Evolutionary conservation across 2,329 filamentous ascomycete genomes (phyloP).

Genomic region (Thielaviopsis populi): DNA sequence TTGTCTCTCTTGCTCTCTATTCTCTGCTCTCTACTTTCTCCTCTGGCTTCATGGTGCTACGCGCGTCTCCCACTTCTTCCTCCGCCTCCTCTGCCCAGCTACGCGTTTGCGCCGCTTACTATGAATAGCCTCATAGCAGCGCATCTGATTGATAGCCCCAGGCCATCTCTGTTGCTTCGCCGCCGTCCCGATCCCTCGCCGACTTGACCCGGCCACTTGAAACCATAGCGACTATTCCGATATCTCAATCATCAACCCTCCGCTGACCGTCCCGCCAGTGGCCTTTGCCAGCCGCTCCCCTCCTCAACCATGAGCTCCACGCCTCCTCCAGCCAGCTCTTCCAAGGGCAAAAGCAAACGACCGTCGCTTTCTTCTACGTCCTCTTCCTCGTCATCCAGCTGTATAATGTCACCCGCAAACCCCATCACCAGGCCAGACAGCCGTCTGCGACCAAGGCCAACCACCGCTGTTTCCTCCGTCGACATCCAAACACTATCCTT

Average conservation of each 20-base stretch:
- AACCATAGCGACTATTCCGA: background rate
- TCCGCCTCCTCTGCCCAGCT: background rate
- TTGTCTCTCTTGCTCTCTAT: too few relatives aligned
- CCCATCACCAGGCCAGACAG: background rate
- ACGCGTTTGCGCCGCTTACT: slow-evolving; percentile 15
- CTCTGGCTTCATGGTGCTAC: background rate
- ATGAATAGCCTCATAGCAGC: slow-evolving; percentile 11
- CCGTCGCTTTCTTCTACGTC: background rate
- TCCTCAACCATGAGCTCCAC: slow-evolving; percentile 7
- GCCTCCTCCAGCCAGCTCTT: background rate
- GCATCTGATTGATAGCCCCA: slow-evolving; percentile 11
- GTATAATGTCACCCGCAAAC: background rate
- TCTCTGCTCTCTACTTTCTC: background rate
- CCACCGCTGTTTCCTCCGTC: slow-evolving; percentile 68
- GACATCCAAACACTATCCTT: slow-evolving; percentile 66
- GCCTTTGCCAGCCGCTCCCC: background rate
- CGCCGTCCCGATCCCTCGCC: slow-evolving; percentile 3
- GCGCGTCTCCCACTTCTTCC: background rate
- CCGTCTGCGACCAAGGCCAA: slow-evolving; percentile 43
- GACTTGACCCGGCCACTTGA: background rate
- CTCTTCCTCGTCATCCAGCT: background rate
- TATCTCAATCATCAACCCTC: background rate
- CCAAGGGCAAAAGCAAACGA: background rate
- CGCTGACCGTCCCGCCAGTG: background rate
- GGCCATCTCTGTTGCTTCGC: slow-evolving; percentile 7